Evolutionary conservation across 2,329 filamentous ascomycete species (phyloP).

Genomic region (Diplodia corticola): DNA sequence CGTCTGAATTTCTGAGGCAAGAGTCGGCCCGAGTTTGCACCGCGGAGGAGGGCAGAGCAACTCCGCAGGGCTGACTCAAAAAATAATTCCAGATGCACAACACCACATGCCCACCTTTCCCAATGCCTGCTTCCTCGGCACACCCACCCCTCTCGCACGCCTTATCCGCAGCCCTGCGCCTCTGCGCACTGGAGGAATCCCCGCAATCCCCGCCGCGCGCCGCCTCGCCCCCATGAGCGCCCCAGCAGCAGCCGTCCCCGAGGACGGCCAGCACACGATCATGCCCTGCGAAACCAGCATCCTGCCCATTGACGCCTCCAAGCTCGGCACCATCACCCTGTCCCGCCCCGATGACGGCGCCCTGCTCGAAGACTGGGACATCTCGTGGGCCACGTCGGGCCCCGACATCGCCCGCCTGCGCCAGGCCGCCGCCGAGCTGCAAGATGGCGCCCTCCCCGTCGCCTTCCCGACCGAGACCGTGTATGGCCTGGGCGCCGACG

Average conservation of each 20-base stretch:
- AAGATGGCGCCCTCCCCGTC: constrained; percentile 70
- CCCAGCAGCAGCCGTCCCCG: neutral
- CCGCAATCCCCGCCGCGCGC: neutral
- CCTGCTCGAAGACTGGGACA: constrained; percentile 37
- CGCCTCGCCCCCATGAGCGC: constrained; percentile 7
- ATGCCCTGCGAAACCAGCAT: constrained; percentile 36
- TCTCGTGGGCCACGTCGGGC: constrained; percentile 37
- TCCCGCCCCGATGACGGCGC: constrained; percentile 17
- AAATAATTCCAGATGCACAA: constrained; percentile 10
- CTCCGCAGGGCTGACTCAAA: constrained; percentile 16
- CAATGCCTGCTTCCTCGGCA: constrained; percentile 11
- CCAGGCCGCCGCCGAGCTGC: constrained; percentile 67
- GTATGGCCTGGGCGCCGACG: constrained; percentile 95
- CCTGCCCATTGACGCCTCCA: constrained; percentile 43
- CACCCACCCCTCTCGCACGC: neutral
- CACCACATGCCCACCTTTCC: constrained; percentile 19
- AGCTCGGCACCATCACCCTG: constrained; percentile 41
- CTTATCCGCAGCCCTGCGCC: neutral
- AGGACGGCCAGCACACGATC: neutral
- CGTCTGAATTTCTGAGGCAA: no score
- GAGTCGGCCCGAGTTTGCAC: neutral
- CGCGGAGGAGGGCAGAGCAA: neutral
- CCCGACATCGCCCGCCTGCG: constrained; percentile 56
- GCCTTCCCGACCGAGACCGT: constrained; percentile 98
- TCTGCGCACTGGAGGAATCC: neutral